Evolutionary conservation across 495 filamentous ascomycete species (phyloP).

Genomic region (Tuber aestivum): DNA sequence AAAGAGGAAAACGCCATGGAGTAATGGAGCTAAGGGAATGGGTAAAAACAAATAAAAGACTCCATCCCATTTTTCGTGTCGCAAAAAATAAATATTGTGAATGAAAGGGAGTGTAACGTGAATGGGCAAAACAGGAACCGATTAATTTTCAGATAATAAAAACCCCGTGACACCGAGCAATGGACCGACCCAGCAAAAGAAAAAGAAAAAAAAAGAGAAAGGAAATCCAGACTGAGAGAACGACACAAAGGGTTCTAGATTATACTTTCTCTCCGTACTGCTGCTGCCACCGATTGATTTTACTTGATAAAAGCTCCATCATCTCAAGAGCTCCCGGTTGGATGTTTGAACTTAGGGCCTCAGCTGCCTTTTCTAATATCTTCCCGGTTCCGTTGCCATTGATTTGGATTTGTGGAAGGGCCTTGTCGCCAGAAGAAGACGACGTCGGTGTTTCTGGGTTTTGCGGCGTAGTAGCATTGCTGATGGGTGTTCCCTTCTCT

Average conservation of each 20-base stretch:
- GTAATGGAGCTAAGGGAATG: neutral
- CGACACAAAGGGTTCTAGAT: neutral
- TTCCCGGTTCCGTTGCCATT: constrained; percentile 39
- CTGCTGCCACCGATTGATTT: constrained; percentile 43
- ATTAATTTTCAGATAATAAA: constrained; percentile 12
- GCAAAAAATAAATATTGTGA: constrained; percentile 6
- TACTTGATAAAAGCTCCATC: constrained; percentile 41
- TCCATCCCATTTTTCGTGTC: neutral
- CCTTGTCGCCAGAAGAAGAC: constrained; percentile 26
- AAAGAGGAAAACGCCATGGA: neutral
- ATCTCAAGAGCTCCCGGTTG: constrained; percentile 38
- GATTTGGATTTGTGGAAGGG: constrained; percentile 39
- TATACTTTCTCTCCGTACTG: constrained; percentile 39
- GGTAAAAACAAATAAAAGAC: constrained; percentile 1
- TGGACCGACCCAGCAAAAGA: neutral
- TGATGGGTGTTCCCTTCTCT: constrained; percentile 40
- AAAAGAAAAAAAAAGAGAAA: neutral
- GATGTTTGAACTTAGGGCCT: constrained; percentile 30
- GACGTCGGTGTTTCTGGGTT: constrained; percentile 32
- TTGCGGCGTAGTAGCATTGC: constrained; percentile 39
- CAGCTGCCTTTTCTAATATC: constrained; percentile 38
- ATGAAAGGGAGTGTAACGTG: constrained; percentile 3
- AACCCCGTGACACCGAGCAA: neutral
- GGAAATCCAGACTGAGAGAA: neutral
- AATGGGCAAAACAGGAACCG: constrained; percentile 7